These are phyloP conservation scores for Fusarium penzigii DNA, from an alignment of 2,329 filamentous ascomycete genomes.

Conservation along the genomic window DNA sequence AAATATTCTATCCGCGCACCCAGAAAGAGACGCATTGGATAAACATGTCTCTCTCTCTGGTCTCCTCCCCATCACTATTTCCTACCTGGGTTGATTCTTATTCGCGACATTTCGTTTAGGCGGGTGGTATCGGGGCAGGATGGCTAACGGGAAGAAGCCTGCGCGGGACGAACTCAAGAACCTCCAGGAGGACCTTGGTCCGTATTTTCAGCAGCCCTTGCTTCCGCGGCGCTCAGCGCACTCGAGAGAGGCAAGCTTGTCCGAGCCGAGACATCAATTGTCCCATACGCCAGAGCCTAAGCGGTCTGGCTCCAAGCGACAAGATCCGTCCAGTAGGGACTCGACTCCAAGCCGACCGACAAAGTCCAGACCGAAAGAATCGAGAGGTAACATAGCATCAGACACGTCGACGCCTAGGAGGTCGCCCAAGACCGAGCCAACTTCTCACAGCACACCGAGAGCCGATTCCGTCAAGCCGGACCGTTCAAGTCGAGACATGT, in stretches of 20 bases:
- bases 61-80: slow-evolving; percentile 13
- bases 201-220: slow-evolving; percentile 32
- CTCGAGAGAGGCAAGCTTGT: slow-evolving; percentile 25
- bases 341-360: slow-evolving; percentile 26
- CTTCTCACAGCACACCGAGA: slow-evolving; percentile 19
- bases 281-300: slow-evolving; percentile 29
- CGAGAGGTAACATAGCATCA: slow-evolving; percentile 17
- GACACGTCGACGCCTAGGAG: slow-evolving; percentile 26
- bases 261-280: slow-evolving; percentile 23
- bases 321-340: slow-evolving; percentile 29
- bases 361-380: slow-evolving; percentile 23
- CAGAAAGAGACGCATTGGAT: too few species aligned
- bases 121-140: slow-evolving; percentile 32
- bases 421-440: slow-evolving; percentile 25
- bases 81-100: slow-evolving; percentile 32
- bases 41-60: not conserved
- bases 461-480: slow-evolving; percentile 26
- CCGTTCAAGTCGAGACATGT: slow-evolving; percentile 36
- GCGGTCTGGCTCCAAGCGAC: slow-evolving; percentile 23
- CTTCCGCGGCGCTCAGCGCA: slow-evolving; percentile 25
- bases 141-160: slow-evolving; percentile 38
- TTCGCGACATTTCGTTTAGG: slow-evolving; percentile 31
- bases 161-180: slow-evolving; percentile 35
- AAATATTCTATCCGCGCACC: too few species aligned
- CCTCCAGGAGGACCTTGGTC: slow-evolving; percentile 37